Base-by-base conservation (phyloP, 768 basidiomycete species). In the Tubosaeta sp. region DNA sequence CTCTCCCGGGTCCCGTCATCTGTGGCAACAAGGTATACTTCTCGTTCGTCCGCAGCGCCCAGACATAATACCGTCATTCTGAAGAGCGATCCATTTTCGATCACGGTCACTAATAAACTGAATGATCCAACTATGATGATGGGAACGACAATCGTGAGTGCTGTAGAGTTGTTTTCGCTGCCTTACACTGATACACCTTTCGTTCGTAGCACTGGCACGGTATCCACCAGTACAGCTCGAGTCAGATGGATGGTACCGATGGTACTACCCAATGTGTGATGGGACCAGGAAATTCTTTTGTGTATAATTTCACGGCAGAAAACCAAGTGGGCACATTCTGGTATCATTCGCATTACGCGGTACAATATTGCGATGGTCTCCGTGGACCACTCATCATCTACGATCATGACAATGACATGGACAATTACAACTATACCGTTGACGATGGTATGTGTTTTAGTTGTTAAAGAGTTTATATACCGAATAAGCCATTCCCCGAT, bases 341-440 rank as follows among this genome's bases (percentile, higher is more conserved):
- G 74, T 62, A 61, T 47, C 60, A 64, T 43, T 60, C 60, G 16
- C 60, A 62, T 34, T 62, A 52, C 19, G 52, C 36, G 1, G 47
- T 54, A 25, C 61, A 59, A 41, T 53, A 59, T 7, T 60, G 59
- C 36, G 79, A 81, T 50, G 78, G 78, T 1, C 66, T 80, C 8
- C 59, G 79, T 39, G 78, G 77, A 2, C 63, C 73, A 14, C 27
- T 79, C 34, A 71, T 79, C 11, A 62, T 78, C n/a, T 73, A 73
- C 35, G 74, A 76, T 46, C 67, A 62, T 13, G 34, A 61, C 5
- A 59, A 65, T 49, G 61, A 56, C 3, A 57, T 50, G 41, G 39
- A 32, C 6, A 10, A n/a, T 4, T 19, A 42, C 9, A n/a, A 49
- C 6, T 62, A 64, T 16, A 58, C 61, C 36, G 39, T 58, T 14